Conservation (phyloP, 768 basidiomycete genomes). For the Xerocomellus chrysenteron region DNA sequence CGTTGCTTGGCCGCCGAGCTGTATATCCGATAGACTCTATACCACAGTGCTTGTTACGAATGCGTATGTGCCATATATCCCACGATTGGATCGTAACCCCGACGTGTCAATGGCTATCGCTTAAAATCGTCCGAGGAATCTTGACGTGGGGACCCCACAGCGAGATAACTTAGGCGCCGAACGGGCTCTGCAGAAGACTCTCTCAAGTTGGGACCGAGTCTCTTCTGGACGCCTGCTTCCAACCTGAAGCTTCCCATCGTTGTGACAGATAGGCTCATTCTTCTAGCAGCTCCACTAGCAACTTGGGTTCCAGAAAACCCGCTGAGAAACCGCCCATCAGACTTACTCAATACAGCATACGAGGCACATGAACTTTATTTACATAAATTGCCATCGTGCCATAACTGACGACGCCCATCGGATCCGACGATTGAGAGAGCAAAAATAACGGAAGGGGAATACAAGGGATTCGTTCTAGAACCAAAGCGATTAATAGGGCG, state of each 20-base stretch:
- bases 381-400: no score
- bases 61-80: neutral
- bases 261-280: neutral
- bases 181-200: no score
- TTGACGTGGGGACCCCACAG: no score
- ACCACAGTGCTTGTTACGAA: neutral
- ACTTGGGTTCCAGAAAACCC: neutral
- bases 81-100: neutral
- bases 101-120: neutral
- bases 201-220: no score
- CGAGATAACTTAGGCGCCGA: no score
- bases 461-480: neutral
- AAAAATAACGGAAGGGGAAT: neutral
- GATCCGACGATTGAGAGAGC: neutral
- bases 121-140: neutral
- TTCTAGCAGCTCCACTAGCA: neutral
- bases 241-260: neutral
- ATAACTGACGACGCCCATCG: neutral
- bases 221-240: neutral
- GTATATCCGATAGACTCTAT: neutral
- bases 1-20: neutral
- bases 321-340: neutral
- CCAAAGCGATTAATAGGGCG: neutral
- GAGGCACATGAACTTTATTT: neutral
- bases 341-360: no score